phyloP scores from a whole-genome alignment of 2,329 filamentous ascomycete genomes.

The Aspergillus bombycis region DNA sequence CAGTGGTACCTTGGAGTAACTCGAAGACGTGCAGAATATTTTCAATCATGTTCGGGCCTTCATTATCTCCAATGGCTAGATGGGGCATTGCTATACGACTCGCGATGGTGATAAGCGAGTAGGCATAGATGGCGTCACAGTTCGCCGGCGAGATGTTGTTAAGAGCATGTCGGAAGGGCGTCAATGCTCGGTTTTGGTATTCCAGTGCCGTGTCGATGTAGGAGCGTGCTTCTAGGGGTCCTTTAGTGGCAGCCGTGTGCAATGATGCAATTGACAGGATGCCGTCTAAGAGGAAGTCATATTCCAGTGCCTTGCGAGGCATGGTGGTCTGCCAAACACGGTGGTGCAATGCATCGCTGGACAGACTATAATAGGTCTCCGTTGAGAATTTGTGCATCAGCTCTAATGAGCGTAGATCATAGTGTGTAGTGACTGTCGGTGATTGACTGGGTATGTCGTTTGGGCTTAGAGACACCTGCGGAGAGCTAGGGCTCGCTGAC shows the following conservation, averaged over 20 bases:
- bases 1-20: background rate
- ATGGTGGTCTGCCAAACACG: constrained; percentile 37
- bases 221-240: constrained; percentile 12
- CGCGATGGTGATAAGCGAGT: constrained; percentile 31
- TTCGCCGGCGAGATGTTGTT: constrained; percentile 31
- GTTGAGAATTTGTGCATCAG: constrained; percentile 55
- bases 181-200: constrained; percentile 30
- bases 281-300: constrained; percentile 40
- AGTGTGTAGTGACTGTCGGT: background rate
- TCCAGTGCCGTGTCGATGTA: constrained; percentile 33
- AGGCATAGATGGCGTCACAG: constrained; percentile 33
- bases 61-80: background rate
- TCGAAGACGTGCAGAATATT: background rate
- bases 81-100: constrained; percentile 31
- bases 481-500: background rate
- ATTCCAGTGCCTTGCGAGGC: constrained; percentile 37
- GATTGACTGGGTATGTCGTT: background rate
- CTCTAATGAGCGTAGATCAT: constrained; percentile 44
- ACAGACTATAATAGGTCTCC: constrained; percentile 46
- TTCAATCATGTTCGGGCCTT: background rate
- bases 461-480: background rate
- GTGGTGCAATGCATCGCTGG: constrained; percentile 26
- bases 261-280: constrained; percentile 41
- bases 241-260: constrained; percentile 35
- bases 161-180: constrained; percentile 31